Evolutionary conservation across 305 asterid species (phyloP), one percentile per base, ranked within the genome.

Genomic region (Coffea humblotiana): DNA sequence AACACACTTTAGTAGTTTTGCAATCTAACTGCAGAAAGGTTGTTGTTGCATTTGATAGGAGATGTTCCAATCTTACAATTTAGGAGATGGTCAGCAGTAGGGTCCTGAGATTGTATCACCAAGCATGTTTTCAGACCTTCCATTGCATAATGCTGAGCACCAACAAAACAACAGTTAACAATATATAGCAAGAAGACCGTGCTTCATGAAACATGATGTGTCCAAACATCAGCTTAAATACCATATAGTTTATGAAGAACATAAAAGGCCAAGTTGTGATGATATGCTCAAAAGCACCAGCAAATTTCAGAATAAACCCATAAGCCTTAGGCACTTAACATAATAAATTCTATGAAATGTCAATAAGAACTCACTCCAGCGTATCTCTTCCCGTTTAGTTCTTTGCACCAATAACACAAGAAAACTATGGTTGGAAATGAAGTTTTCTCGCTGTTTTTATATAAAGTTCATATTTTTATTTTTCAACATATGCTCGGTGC

Each of bases 51-150:
- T 74, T 77, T 80, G 72, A 86, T 72, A 54, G 93, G 93, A 19
- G 95, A 89, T 51, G 95, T 80, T 84, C 97, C 98, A 71, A 94
- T 94, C 89, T 91, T 96, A 83, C 92, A 87, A 80, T 91, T 86
- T 66, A 96, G 94, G 76, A 94, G 90, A 87, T 85, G 89, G 37
- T 94, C 98, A 65, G 94, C 90, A 16, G 94, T 90, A 11, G 92
- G 96, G 81, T 95, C 99, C 90, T 91, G 99, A 82, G 99, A 93
- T 81, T 92, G 94, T 72, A 94, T 87, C 76, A 92, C 92, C 84
- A 95, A 84, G 88, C 97, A 94, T 37, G 98, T 95, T 70, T 90
- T 91, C 16, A 94, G 91, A 49, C 99, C 99, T 63, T 81, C 78
- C 92, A 89, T 84, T 15, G 99, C 98, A 85, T 91, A 94, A 85